Evolutionary conservation across 192 early-diverging fungal species (phyloP).

Genomic region (Backusella tuberculispora): DNA sequence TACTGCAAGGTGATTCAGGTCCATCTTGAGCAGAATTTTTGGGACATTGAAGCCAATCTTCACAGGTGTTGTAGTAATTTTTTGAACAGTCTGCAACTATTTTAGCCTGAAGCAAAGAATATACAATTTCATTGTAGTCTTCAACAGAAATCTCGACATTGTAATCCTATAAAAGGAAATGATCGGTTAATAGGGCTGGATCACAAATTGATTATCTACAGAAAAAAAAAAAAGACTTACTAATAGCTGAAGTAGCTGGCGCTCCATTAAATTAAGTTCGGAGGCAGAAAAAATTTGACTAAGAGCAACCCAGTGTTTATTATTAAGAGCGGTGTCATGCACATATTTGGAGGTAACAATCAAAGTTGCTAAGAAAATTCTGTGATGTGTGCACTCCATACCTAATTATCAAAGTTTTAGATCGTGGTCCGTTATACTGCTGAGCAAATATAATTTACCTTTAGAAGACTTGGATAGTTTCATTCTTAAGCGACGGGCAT

Average conservation of each 20-base stretch:
- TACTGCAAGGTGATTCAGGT: background rate
- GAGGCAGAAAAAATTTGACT: conserved; percentile 68
- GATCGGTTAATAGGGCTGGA: background rate
- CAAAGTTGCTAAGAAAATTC: conserved; percentile 75
- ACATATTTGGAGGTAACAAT: conserved; percentile 77
- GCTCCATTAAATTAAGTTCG: conserved; percentile 84
- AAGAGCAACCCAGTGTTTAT: conserved; percentile 79
- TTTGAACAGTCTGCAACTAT: background rate
- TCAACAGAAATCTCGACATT: conserved; percentile 9
- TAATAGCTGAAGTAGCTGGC: conserved; percentile 71
- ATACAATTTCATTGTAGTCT: background rate
- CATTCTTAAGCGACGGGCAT: conserved; percentile 63
- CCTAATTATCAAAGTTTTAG: conserved; percentile 30
- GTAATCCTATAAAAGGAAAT: conserved; percentile 20
- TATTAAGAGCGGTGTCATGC: conserved; percentile 78
- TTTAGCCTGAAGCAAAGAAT: background rate
- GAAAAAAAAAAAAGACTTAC: conserved; percentile 28
- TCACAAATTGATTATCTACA: background rate
- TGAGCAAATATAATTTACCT: conserved; percentile 42
- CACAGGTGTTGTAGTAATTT: background rate
- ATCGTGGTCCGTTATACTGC: background rate
- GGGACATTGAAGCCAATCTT: background rate
- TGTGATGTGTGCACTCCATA: conserved; percentile 78
- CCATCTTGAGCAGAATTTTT: background rate
- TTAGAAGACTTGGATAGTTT: conserved; percentile 69